Evolutionary conservation across 1,284 basidiomycete species (phyloP), one percentile per base, ranked within the genome.

Genomic region (Bjerkandera adusta): DNA sequence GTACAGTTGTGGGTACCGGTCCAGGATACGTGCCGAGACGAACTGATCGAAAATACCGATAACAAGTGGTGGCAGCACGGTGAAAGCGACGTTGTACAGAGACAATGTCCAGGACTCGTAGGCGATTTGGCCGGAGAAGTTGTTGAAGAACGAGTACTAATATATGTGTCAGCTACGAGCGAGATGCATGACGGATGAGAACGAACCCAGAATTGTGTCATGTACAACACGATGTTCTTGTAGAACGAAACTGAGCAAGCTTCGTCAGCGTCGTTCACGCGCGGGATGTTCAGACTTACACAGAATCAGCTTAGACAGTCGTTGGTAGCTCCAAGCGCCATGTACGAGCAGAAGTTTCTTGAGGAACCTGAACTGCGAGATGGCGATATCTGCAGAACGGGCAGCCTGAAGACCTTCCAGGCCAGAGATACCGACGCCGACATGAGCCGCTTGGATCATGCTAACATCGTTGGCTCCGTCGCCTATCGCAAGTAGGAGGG

Each of bases 31-130:
- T 1, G 97, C 97, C 2, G 92, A 95, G 32, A 99, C 92, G 62
- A 98, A 98, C 66, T 99, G 97, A 65, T 97, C 94, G 63, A 97
- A 97, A 49, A 99, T 81, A 37, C 97, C 97, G 55, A 99, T 95
- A 48, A 99, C 97, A 43, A 99, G 77, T 0, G 97, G 97, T 0
- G 97, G 97, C 2, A 99, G 77, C 37, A 99, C 82, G 25, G 93
- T 95, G 72, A 97, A 97, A 39, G 95, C 67, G 57, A 97, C 91
- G 62, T 95, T 95, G 71, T 93, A 94, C 57, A 92, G 75, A 0
- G 92, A 96, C 60, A 99, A 81, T 4, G 96, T 97, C 97, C 97
- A 99, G 16, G 93, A 97, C 70, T 99, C 97, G 66, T 95, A 97
- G 39, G 93, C 89, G 54, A 98, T 95, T 68, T 99, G 96, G 16